Evolutionary conservation across 2,329 filamentous ascomycete species (phyloP).

Genomic region (Alternaria arborescens): DNA sequence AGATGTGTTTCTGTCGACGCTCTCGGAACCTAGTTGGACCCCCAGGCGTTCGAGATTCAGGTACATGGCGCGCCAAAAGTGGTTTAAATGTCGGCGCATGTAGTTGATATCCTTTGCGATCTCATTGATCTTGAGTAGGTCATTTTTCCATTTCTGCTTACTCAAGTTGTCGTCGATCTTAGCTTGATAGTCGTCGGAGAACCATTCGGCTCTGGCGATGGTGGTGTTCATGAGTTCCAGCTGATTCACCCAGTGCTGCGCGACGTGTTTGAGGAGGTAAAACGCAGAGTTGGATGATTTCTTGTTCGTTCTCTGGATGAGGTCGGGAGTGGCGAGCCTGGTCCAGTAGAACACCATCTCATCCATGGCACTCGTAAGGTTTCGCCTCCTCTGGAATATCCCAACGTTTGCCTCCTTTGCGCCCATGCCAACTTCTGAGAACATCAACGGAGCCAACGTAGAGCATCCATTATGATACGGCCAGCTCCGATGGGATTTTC

Average conservation of each 20-base stretch:
- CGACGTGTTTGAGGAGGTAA: conserved; percentile 6
- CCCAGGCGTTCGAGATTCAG: conserved; percentile 13
- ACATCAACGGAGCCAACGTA: neutral
- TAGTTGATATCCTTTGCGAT: conserved; percentile 29
- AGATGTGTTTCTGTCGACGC: neutral
- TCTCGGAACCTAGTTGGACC: neutral
- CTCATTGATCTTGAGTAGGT: conserved; percentile 21
- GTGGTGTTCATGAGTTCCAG: conserved; percentile 11
- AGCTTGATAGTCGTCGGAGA: conserved; percentile 29
- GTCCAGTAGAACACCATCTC: neutral
- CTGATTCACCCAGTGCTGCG: conserved; percentile 11
- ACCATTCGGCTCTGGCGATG: conserved; percentile 18
- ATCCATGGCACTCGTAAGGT: neutral
- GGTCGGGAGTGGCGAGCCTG: neutral
- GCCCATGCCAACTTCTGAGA: neutral
- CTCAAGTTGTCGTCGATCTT: conserved; percentile 16
- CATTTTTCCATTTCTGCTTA: conserved; percentile 21
- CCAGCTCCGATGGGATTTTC: neutral
- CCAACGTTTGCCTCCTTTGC: neutral
- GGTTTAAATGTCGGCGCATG: conserved; percentile 26
- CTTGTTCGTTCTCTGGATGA: neutral
- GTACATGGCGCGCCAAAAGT: too few species aligned
- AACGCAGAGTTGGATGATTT: conserved; percentile 8
- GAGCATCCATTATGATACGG: neutral
- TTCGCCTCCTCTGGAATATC: neutral